These are phyloP conservation scores for Lagenaria siceraria DNA, from an alignment of 306 rosid genomes.

Conservation along the genomic window DNA sequence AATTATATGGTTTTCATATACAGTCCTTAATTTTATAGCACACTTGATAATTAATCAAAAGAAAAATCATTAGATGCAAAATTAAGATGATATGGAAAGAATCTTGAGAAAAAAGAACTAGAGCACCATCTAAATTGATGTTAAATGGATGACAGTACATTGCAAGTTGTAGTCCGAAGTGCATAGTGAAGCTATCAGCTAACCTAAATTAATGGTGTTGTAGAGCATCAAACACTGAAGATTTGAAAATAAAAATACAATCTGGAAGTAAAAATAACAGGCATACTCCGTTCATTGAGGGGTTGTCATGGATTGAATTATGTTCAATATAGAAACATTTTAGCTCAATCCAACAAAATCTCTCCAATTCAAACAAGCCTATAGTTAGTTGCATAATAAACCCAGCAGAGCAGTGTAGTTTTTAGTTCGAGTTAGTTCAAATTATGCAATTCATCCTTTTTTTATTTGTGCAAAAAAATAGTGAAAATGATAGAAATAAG, in stretches of 20 bases:
- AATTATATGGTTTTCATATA: background rate
- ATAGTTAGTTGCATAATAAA: background rate
- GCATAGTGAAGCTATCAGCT: background rate
- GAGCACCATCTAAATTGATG: background rate
- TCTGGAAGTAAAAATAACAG: background rate
- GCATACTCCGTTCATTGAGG: background rate
- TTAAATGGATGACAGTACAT: background rate
- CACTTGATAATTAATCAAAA: background rate
- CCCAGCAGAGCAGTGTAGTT: background rate
- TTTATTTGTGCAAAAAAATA: background rate
- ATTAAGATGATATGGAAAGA: background rate
- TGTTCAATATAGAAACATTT: background rate
- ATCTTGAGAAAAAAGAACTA: background rate
- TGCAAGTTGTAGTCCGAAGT: background rate
- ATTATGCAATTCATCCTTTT: background rate
- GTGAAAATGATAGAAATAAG: background rate
- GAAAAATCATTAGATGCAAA: background rate
- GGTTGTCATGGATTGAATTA: background rate
- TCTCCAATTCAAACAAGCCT: background rate
- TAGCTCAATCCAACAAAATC: background rate
- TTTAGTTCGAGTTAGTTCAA: background rate
- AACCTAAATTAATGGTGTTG: background rate
- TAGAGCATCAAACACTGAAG: background rate
- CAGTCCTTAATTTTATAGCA: background rate
- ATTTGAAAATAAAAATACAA: background rate